Evolutionary conservation across 2,329 filamentous ascomycete species (phyloP), one percentile per base, ranked within the genome.

Genomic region (Fusarium siculi): DNA sequence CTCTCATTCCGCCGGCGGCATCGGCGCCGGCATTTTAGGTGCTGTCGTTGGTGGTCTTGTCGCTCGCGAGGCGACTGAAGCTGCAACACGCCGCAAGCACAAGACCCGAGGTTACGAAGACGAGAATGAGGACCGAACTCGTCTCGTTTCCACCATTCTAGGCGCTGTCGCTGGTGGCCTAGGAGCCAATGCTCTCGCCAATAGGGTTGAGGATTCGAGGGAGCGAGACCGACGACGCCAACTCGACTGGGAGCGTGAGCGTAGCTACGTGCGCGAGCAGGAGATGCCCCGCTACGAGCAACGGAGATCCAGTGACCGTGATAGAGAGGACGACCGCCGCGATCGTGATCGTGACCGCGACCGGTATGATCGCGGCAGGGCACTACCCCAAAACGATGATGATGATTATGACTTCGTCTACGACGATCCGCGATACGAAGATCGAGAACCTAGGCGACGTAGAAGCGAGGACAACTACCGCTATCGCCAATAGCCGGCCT

Each of bases 111-210:
- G 78, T 37, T 78, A 79, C 53, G 77, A 76, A 30, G 77, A 76
- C 12, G 70, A 73, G 52, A 65, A 73, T 8, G 75, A 80, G 37
- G 78, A 80, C 52, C 80, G 79, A n/a, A 78, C 78, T 39, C 79
- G 79, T 36, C 76, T 79, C n/a, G 77, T 88, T 21, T 85, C 86
- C 7, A 88, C 88, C 15, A 79, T 89, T 15, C 82, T 89, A 7
- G 87, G 88, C 5, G 88, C 87, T 4, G 85, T 88, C 7, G 87
- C 88, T 1, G 87, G 87, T 6, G 87, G 87, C 7, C 81, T 90
- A 15, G 87, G 87, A 9, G 87, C 87, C 18, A 89, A 87, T 59
- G 86, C 84, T 19, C 76, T 87, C 40, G 84, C 85, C 70, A 85
- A 83, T 70, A 80, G 81, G 50, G 77, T 87, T 16, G 85, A 86